A percentile compares a stretch with the other conserved stretches of the same genome.
These are phyloP conservation scores for Globisporangium camurandrum DNA, from an alignment of 352 stramenopile species.

Conservation along the genomic window DNA sequence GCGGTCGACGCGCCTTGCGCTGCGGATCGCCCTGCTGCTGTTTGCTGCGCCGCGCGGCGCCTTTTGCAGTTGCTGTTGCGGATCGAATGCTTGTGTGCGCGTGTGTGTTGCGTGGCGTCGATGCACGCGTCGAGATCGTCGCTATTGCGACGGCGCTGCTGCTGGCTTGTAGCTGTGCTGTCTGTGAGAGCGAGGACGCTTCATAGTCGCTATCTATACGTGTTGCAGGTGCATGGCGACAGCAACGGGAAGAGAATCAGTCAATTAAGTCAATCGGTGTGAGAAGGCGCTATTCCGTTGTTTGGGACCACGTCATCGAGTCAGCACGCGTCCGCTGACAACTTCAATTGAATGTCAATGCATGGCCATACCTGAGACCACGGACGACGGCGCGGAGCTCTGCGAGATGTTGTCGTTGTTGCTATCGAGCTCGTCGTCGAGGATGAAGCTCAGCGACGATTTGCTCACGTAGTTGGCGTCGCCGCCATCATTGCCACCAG, in stretches of 20 bases:
- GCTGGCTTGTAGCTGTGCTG: conserved; percentile 2
- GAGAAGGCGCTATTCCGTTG: background rate
- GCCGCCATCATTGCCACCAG: no score
- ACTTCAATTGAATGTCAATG: no score
- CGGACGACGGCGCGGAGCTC: conserved; percentile 14
- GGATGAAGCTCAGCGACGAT: conserved; percentile 69
- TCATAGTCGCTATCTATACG: conserved; percentile 13
- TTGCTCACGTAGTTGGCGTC: conserved; percentile 25
- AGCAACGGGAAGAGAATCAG: conserved; percentile 1
- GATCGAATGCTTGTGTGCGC: background rate
- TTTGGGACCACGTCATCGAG: conserved; percentile 1
- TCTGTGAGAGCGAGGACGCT: conserved; percentile 5
- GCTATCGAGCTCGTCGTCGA: conserved; percentile 31
- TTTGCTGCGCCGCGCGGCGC: conserved; percentile 10
- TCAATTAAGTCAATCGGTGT: background rate
- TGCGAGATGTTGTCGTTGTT: conserved; percentile 6
- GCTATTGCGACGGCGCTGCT: background rate
- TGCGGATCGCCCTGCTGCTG: conserved; percentile 34
- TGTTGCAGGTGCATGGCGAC: no score
- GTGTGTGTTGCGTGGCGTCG: no score
- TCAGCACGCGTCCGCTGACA: background rate
- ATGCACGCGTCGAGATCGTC: background rate
- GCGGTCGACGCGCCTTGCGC: conserved; percentile 27
- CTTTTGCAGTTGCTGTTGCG: conserved; percentile 9
- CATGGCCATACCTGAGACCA: conserved; percentile 14